Conservation (phyloP, 139 green algal genomes). For the Klebsormidium nitens region DNA sequence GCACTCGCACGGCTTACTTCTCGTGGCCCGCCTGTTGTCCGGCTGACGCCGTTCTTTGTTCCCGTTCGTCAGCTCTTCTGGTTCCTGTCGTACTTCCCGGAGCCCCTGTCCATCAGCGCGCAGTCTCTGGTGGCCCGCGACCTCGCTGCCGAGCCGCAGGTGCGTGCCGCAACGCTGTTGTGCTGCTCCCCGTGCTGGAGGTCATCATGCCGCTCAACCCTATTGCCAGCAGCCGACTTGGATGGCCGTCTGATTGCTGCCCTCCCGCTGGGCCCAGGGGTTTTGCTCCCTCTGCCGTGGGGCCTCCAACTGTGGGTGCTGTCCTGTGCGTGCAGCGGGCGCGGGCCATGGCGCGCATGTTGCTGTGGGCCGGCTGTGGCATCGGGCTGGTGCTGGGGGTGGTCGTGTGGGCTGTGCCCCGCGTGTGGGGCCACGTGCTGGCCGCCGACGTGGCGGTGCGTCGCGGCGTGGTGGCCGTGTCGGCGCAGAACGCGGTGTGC, state of each 20-base stretch:
- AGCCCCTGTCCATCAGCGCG: constrained; percentile 57
- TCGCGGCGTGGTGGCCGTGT: constrained; percentile 8
- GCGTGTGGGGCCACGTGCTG: constrained; percentile 5
- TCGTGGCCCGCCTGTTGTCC: not conserved
- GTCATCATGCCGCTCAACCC: too few relatives aligned
- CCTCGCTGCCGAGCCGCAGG: not conserved
- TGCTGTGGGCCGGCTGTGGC: not conserved
- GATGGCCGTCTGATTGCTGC: not conserved
- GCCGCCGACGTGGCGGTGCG: constrained; percentile 1
- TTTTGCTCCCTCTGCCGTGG: not conserved
- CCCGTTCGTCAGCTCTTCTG: constrained; percentile 59
- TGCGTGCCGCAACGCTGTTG: not conserved
- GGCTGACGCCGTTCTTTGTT: too few relatives aligned
- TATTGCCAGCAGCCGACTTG: not conserved
- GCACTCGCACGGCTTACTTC: too few relatives aligned
- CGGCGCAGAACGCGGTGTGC: not conserved
- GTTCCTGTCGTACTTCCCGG: constrained; percentile 60
- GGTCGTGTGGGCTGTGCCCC: not conserved
- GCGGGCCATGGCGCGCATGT: not conserved
- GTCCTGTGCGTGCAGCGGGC: not conserved
- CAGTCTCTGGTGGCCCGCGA: constrained; percentile 59
- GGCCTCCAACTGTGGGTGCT: not conserved
- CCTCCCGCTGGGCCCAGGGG: too few relatives aligned
- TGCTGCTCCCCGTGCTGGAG: not conserved
- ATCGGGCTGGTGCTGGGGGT: not conserved